Conservation (phyloP, 1,284 basidiomycete species). For the Ceratobasidium sp. region DNA sequence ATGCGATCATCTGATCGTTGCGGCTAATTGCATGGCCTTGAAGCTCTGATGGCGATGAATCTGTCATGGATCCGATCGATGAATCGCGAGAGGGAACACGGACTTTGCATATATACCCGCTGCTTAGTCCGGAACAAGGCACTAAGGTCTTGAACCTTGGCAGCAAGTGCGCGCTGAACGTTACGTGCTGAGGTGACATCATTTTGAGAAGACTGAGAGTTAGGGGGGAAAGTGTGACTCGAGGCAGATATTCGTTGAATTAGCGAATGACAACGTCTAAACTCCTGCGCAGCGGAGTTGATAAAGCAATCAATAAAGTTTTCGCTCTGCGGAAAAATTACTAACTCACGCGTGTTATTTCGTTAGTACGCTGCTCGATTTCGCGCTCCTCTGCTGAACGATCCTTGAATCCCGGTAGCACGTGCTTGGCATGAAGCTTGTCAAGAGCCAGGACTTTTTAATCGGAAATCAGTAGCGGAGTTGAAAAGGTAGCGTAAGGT, state of each 20-base stretch:
- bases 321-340: neutral
- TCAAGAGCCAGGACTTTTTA: slow-evolving; percentile 75
- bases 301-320: slow-evolving; percentile 26
- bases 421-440: slow-evolving; percentile 93
- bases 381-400: slow-evolving; percentile 90
- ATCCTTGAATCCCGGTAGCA: slow-evolving; percentile 94
- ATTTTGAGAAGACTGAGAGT: slow-evolving; percentile 51
- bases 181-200: slow-evolving; percentile 83
- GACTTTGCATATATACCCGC: slow-evolving; percentile 95
- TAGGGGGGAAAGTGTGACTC: slow-evolving; percentile 52
- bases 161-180: slow-evolving; percentile 94
- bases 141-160: slow-evolving; percentile 90
- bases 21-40: slow-evolving; percentile 95
- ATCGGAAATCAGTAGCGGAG: slow-evolving; percentile 37
- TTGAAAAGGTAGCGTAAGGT: slow-evolving; percentile 6
- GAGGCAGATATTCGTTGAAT: slow-evolving; percentile 74
- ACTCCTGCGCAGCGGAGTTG: slow-evolving; percentile 64
- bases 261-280: slow-evolving; percentile 78
- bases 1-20: slow-evolving; percentile 85
- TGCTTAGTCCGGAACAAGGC: slow-evolving; percentile 97
- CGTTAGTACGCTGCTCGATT: slow-evolving; percentile 83
- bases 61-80: slow-evolving; percentile 30
- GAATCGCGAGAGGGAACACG: slow-evolving; percentile 53
- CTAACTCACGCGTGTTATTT: slow-evolving; percentile 78
- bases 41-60: slow-evolving; percentile 62